Base-by-base conservation (phyloP, 495 filamentous ascomycete genomes). In the Xylaria longipes region DNA sequence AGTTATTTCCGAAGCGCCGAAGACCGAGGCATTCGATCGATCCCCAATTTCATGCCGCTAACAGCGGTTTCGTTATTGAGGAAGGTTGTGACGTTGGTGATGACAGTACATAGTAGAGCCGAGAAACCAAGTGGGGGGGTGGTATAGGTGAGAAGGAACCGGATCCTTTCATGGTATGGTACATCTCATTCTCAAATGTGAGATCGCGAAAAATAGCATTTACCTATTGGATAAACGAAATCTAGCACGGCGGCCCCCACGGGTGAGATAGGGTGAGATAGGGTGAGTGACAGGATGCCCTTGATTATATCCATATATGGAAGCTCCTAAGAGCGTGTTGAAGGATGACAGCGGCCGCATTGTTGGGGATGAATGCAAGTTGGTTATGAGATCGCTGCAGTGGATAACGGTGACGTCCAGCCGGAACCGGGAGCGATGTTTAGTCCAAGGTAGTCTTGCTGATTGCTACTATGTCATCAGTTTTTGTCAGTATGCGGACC, bases 201-300 rank as follows among this genome's bases (percentile, higher is more conserved):
- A 66, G 63, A 66, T 66, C 63, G 20, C 63, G 22, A 66, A 52
- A 6, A 46, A 31, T 6, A n/a, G 63, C 17, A 37, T 35, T 50
- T 52, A 37, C 29, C 63, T 52, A 66, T 66, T 52, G 46, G 63
- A 33, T 65, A 65, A 48, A 39, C 22, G 60, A 63, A 63, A 63
- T 63, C 37, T 15, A 43, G 22, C 43, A 66, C 31, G 17, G 15
- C 11, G 39, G 20, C 31, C 63, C 63, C 63, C 45, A 37, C 20
- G 43, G 43, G 62, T 29, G 15, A 66, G 63, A 66, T n/a, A 22
- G 43, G 43, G 62, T 29, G 15, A 66, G 63, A 66, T n/a, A 22
- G 41, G 43, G 27, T 22, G 41, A 65, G 41, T 45, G 45, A 11
- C 45, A 25, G 63, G 29, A 52, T 66, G 63, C 39, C 27, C 63